These are phyloP conservation scores for Gossypium raimondii DNA, from an alignment of 345 rosid species.

Conservation along the genomic window DNA sequence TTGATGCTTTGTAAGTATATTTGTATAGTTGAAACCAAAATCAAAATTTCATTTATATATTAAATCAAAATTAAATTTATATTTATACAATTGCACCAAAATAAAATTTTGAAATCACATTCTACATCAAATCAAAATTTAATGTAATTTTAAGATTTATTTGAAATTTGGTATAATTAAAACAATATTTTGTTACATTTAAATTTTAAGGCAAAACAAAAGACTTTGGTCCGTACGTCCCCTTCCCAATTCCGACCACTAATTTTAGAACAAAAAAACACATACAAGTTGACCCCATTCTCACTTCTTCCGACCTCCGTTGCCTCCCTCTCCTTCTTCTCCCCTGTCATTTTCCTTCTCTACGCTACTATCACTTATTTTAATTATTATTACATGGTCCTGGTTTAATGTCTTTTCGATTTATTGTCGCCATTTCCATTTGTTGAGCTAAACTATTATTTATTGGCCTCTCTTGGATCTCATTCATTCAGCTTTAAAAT, in stretches of 20 bases:
- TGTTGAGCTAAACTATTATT: not conserved
- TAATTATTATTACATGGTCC: not conserved
- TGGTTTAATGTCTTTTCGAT: not conserved
- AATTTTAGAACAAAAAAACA: not conserved
- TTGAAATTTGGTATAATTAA: too few species aligned
- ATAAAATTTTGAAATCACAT: too few species aligned
- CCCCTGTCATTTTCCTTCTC: not conserved
- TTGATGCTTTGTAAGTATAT: too few species aligned
- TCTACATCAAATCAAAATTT: too few species aligned
- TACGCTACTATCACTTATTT: not conserved
- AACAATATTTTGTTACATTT: too few species aligned
- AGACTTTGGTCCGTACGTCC: not conserved
- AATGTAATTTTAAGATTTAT: too few species aligned
- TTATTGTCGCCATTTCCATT: not conserved
- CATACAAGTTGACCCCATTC: not conserved
- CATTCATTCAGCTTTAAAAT: not conserved
- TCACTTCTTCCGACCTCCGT: not conserved
- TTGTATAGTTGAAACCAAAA: too few species aligned
- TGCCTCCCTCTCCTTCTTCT: not conserved
- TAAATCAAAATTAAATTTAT: too few species aligned
- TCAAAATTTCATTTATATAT: too few species aligned
- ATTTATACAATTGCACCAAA: too few species aligned
- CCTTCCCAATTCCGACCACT: not conserved
- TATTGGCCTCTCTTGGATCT: not conserved
- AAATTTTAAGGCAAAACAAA: too few species aligned